These are phyloP conservation scores for Dactylella cylindrospora DNA, from an alignment of 2,329 filamentous ascomycete species.

Conservation along the genomic window DNA sequence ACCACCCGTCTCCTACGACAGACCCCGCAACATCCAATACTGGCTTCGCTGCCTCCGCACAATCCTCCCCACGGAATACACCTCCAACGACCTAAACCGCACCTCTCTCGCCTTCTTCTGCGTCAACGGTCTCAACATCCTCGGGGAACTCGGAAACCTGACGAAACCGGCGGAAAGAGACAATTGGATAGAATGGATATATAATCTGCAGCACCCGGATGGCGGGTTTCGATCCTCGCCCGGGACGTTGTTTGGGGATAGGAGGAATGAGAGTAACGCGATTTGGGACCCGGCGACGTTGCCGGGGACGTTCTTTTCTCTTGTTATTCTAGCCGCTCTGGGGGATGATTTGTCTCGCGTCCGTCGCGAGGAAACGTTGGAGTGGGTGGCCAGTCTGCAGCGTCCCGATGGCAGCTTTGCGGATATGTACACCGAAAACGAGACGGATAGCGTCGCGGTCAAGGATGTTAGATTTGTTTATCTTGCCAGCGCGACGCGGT, in stretches of 20 bases:
- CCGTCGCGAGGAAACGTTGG: conserved; percentile 65
- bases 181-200: conserved; percentile 72
- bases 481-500: conserved; percentile 76
- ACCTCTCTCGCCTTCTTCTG: conserved; percentile 89
- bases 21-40: conserved; percentile 77
- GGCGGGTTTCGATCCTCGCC: conserved; percentile 90
- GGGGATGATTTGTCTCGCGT: conserved; percentile 63
- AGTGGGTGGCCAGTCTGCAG: conserved; percentile 76
- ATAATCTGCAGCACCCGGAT: conserved; percentile 77
- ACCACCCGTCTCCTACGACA: conserved; percentile 56
- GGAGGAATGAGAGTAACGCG: conserved; percentile 52
- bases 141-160: conserved; percentile 64
- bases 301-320: conserved; percentile 84
- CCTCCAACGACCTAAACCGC: conserved; percentile 83
- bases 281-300: conserved; percentile 72
- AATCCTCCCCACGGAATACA: conserved; percentile 79
- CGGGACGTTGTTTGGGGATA: conserved; percentile 61
- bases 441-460: conserved; percentile 68
- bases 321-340: conserved; percentile 70
- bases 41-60: conserved; percentile 86
- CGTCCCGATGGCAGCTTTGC: conserved; percentile 86
- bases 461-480: conserved; percentile 87
- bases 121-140: conserved; percentile 78
- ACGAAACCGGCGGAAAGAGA: conserved; percentile 59
- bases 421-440: conserved; percentile 60